Evolutionary conservation across 2,329 filamentous ascomycete genomes (phyloP), one percentile per base, ranked within the genome.

Genomic region (Phoma sp.): DNA sequence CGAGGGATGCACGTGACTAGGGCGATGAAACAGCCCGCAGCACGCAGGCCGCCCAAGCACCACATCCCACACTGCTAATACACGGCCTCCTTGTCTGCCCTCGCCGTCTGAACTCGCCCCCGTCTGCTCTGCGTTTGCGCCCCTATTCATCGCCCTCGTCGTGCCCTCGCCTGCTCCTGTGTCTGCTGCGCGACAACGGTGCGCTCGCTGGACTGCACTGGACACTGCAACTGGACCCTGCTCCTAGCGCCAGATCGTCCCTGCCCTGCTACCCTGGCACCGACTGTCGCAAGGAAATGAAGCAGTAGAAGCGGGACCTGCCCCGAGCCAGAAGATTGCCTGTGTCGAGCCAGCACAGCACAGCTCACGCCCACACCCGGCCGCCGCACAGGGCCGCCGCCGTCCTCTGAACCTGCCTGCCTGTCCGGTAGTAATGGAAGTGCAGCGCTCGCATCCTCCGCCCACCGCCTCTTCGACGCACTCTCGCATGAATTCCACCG

Each of bases 401-500:
- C 32, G 10, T 13, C 10, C 10, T 13, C 10, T 33, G 13, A 11
- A 11, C 7, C 32, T 5, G 32, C 32, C 18, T 18, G 18, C 18
- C 18, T 18, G 18, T 18, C 18, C 18, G 18, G 18, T 18, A 32
- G 5, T 33, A 14, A 75, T 75, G 71, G 70, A 74, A 68, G 67
- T 57, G 27, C 27, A 29, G 27, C 27, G 27, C 24, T 65, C 64
- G 50, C 64, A 65, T 45, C 58, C 68, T 52, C 62, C 64, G 52
- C 50, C 68, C 56, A 57, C 62, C 42, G 44, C 60, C 47, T 46
- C 62, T 24, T 52, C 52, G 39, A n/a, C 57, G 27, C 67, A 70
- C 59, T 62, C 67, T 55, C 71, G 70, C 57, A 72, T 73, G 66
- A 65, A 64, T 60, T 71, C 70, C 51, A 68, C 56, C 62, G 59